Evolutionary conservation across 345 rosid genomes (phyloP).

Genomic region (Populus ilicifolia): DNA sequence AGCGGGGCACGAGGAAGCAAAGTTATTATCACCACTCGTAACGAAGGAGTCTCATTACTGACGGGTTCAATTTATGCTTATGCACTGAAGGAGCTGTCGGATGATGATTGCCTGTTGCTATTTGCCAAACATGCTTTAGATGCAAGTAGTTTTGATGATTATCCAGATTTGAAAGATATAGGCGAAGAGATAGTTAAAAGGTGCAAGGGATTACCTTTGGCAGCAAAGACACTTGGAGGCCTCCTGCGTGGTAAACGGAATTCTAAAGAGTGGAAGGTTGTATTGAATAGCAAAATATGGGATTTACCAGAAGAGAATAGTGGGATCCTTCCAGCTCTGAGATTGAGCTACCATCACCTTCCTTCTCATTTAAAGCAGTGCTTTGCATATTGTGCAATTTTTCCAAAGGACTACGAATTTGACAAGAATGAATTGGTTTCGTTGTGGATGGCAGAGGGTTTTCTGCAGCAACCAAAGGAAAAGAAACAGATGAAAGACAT

Average conservation of each 20-base stretch:
- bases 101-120: conserved; percentile 14
- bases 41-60: background rate
- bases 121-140: conserved; percentile 15
- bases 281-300: conserved; percentile 17
- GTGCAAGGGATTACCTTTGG: conserved; percentile 25
- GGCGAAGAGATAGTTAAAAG: conserved; percentile 4
- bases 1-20: conserved; percentile 1
- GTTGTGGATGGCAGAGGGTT: conserved; percentile 27
- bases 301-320: background rate
- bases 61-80: background rate
- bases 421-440: conserved; percentile 18
- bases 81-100: conserved; percentile 1
- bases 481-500: conserved; percentile 1
- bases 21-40: conserved; percentile 5
- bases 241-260: conserved; percentile 3
- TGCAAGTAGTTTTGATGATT: background rate
- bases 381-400: conserved; percentile 20
- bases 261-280: conserved; percentile 7
- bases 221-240: conserved; percentile 24
- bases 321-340: conserved; percentile 10
- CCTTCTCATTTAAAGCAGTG: conserved; percentile 17
- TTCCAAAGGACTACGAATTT: conserved; percentile 20
- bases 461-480: background rate
- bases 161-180: background rate
- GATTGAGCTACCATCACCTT: conserved; percentile 17